These are phyloP conservation scores for Apiospora rasikravindrae DNA, from an alignment of 2,329 filamentous ascomycete genomes.

Conservation along the genomic window DNA sequence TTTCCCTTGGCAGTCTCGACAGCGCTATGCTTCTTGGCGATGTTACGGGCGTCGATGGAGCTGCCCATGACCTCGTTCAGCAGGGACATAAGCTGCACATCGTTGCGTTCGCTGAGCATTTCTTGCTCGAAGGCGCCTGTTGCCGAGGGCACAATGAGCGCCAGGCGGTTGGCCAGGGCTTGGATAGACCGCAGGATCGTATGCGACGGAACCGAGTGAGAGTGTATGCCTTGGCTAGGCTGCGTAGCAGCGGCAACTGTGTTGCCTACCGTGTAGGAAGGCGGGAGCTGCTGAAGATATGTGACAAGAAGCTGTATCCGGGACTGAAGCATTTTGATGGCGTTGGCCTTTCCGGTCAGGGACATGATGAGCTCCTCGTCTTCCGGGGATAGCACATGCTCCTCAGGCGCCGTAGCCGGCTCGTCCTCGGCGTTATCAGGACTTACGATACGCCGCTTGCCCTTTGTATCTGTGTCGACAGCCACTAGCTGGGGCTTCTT, in stretches of 20 bases:
- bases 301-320: slow-evolving; percentile 73
- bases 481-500: slow-evolving; percentile 48
- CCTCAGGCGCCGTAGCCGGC: slow-evolving; percentile 42
- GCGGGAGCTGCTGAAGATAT: slow-evolving; percentile 78
- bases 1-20: slow-evolving; percentile 52
- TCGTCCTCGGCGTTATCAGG: slow-evolving; percentile 36
- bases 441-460: slow-evolving; percentile 52
- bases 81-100: slow-evolving; percentile 79
- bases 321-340: slow-evolving; percentile 88
- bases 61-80: slow-evolving; percentile 78
- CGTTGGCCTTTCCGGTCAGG: slow-evolving; percentile 87
- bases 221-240: slow-evolving; percentile 39
- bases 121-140: slow-evolving; percentile 70
- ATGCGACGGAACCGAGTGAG: slow-evolving; percentile 59
- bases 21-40: slow-evolving; percentile 75
- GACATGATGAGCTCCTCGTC: slow-evolving; percentile 67
- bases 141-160: slow-evolving; percentile 78
- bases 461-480: slow-evolving; percentile 56
- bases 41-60: slow-evolving; percentile 71
- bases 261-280: slow-evolving; percentile 52
- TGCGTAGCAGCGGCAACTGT: slow-evolving; percentile 28
- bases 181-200: slow-evolving; percentile 86
- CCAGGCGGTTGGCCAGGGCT: slow-evolving; percentile 81
- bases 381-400: slow-evolving; percentile 57
- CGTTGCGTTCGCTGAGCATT: slow-evolving; percentile 78